Evolutionary conservation across 2,329 filamentous ascomycete species (phyloP), one percentile per base, ranked within the genome.

Genomic region (Biscogniauxia marginata): DNA sequence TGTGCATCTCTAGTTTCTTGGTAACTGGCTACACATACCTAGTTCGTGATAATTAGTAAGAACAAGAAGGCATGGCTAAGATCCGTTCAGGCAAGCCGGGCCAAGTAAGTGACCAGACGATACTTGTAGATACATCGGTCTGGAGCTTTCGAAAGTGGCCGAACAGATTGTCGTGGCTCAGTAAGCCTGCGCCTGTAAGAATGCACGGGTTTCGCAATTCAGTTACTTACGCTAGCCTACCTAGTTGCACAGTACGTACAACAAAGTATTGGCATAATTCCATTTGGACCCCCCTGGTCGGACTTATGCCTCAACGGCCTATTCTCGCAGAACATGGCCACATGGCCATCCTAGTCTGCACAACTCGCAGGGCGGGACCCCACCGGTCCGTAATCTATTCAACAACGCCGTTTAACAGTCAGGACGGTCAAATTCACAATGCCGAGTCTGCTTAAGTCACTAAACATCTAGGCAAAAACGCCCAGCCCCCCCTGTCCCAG

Each of bases 111-210:
- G 56, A 64, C 62, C 54, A 56, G 54, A 2, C 56, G 63, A 55
- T 64, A 64, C 62, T 58, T 62, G 21, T 11, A 49, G 39, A 54
- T 65, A 65, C 63, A 64, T 64, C 61, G 60, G 62, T 48, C 52
- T 63, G 52, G 47, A 58, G 52, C 62, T 56, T 61, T 52, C 57
- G 57, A 64, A 56, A 60, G 61, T 60, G 48, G 24, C 58, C 57
- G 53, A 58, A 54, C 51, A 56, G 23, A 54, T 34, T 48, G 50
- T 54, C 47, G 55, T 57, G 53, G 56, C 56, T 64, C 62, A 65
- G 62, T 65, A 65, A 65, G 63, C 63, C 57, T 61, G 57, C 57
- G 57, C 61, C 54, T 52, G 50, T 49, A 49, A 49, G 46, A 20
- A 18, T 49, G 46, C 22, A 46, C 44, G 44, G n/a, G n/a, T 22